Evolutionary conservation across 2,329 filamentous ascomycete genomes (phyloP), one percentile per base, ranked within the genome.

Genomic region (Chaetomiaceae sp.): DNA sequence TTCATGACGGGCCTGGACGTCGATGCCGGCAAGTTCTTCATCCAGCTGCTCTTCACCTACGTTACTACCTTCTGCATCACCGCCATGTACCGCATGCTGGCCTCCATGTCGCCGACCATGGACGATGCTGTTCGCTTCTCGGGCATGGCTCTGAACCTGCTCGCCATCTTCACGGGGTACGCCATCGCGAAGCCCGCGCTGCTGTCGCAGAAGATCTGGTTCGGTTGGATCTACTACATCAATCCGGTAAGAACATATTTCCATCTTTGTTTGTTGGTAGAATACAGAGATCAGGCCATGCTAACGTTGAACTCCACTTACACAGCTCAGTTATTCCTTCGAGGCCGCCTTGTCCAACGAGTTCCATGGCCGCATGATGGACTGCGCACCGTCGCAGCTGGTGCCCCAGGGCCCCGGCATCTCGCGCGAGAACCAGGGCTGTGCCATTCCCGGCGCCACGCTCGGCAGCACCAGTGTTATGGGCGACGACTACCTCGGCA

Each of bases 1-100:
- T 90, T 89, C 65, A 83, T 91, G 82, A 78, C 82, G 0, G 80
- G 84, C 41, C 71, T 91, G 2, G 73, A 82, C 43, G 69, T 82
- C 22, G 76, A 79, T 22, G 73, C 84, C 0, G 81, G 79, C 35
- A 74, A 83, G 19, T 86, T 84, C 61, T 86, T 83, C 60, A 81
- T 83, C 44, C 77, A 78, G 55, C 74, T 78, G 49, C 62, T 84
- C 1, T 79, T 85, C 51, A 73, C 78, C 0, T 82, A 79, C 62
- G 63, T 74, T 1, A 71, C 73, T 11, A 81, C 74, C 0, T 71
- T 84, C 49, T 67, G 68, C 15, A 76, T 83, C 63, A 76, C 75
- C 8, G 70, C 74, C 0, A 68, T 83, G 20, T 83, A 81, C 57
- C 70, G 81, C 11, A 75, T 74, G 10, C 68, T 84, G 18, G 79